Base-by-base conservation (phyloP, 352 stramenopile species). In the Phytophthora hibernalis region DNA sequence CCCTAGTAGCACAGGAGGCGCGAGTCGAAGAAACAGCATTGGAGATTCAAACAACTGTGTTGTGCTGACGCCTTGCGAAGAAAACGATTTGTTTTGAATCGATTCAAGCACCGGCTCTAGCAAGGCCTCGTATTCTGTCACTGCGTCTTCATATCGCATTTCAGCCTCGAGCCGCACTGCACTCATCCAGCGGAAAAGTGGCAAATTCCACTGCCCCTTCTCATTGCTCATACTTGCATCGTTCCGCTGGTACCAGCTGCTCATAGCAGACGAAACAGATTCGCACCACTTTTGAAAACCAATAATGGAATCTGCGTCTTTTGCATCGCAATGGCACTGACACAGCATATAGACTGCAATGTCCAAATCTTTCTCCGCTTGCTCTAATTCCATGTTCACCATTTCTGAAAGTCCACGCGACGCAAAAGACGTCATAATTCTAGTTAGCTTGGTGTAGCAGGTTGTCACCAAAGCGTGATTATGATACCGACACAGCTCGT, bases 111-210 rank as follows among this genome's bases (percentile, higher is more conserved):
- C 49, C n/a, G 71, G 68, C 44, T 66, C 65, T 24, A 87, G 40
- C 47, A 88, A 30, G 9, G 54, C 33, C 56, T 83, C 72, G 50
- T 88, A 92, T 54, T 74, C 69, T 30, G 47, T 52, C 10, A 69
- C 63, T 24, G 88, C 82, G 31, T 87, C 83, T 85, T 93, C 85
- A 43, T 90, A 91, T 52, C 72, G 65, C 73, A 89, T 81, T 54
- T 85, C 72, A 33, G 85, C 64, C 47, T 87, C 78, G 22, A 80
- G 70, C 21, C 72, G 71, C 31, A 85, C 22, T 12, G 74, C 65
- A 38, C 54, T 51, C 40, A 87, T 31, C 78, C 82, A 86, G 16
- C 58, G 65, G 21, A 89, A 85, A 21, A 76, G 42, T 35, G 74
- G 50, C 10, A 70, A 24, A n/a, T 66, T 55, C 42, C 61, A 55